These are phyloP conservation scores for Zygoascus biomembranicola DNA, from an alignment of 805 yeast species.

Conservation along the genomic window DNA sequence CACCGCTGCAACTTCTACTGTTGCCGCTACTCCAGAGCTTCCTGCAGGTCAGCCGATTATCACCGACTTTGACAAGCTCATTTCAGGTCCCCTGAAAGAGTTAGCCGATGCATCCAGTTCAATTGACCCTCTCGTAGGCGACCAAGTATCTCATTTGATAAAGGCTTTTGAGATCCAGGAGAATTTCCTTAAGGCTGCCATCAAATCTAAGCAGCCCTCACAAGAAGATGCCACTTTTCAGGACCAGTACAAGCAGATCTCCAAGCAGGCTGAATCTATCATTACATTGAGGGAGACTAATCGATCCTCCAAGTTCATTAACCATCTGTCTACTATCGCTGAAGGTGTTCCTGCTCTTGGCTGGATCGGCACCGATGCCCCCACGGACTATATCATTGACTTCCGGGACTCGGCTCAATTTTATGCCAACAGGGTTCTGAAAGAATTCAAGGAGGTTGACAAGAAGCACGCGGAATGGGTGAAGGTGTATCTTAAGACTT, in stretches of 20 bases:
- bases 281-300: constrained; percentile 64
- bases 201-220: constrained; percentile 58
- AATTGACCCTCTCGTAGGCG: constrained; percentile 49
- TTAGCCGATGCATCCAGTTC: constrained; percentile 45
- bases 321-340: constrained; percentile 72
- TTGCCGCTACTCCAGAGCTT: constrained; percentile 12
- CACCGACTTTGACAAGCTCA: constrained; percentile 34
- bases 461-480: constrained; percentile 76
- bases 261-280: constrained; percentile 48
- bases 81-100: constrained; percentile 48
- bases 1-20: constrained; percentile 14
- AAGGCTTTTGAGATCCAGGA: constrained; percentile 54
- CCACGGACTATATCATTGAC: constrained; percentile 68
- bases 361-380: constrained; percentile 70
- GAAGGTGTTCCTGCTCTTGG: constrained; percentile 89
- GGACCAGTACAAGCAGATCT: constrained; percentile 60
- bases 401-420: constrained; percentile 87
- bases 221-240: constrained; percentile 44
- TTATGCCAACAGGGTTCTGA: constrained; percentile 86
- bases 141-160: constrained; percentile 30
- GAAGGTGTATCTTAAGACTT: constrained; percentile 48
- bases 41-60: constrained; percentile 11
- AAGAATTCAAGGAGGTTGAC: constrained; percentile 71
- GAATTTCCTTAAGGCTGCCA: constrained; percentile 50
- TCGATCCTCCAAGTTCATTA: constrained; percentile 54